Conservation (phyloP, 352 stramenopile genomes). For the Pythium scleroteichum region DNA sequence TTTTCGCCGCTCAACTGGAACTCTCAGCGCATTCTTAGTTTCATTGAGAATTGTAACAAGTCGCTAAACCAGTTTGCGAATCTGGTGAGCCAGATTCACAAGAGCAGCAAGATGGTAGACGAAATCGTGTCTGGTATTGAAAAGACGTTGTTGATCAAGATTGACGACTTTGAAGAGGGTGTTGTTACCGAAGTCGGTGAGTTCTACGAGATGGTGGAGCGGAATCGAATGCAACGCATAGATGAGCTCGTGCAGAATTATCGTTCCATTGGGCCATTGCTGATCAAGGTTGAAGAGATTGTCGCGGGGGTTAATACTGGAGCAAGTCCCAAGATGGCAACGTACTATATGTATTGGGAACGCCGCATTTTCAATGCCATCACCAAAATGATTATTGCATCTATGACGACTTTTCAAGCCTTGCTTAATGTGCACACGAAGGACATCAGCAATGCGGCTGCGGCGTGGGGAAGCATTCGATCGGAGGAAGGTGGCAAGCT, state of each 20-base stretch:
- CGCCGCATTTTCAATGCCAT: slow-evolving; percentile 96
- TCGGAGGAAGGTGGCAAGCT: slow-evolving; percentile 68
- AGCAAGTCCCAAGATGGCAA: slow-evolving; percentile 86
- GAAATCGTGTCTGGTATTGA: slow-evolving; percentile 93
- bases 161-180: slow-evolving; percentile 88
- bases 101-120: slow-evolving; percentile 94
- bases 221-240: slow-evolving; percentile 89
- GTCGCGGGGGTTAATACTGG: slow-evolving; percentile 93
- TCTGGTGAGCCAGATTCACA: slow-evolving; percentile 94
- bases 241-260: slow-evolving; percentile 94
- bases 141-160: slow-evolving; percentile 91
- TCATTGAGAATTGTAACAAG: slow-evolving; percentile 93
- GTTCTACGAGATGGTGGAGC: slow-evolving; percentile 94
- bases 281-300: slow-evolving; percentile 97
- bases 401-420: slow-evolving; percentile 94
- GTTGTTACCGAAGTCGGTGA: slow-evolving; percentile 91
- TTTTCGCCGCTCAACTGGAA: slow-evolving; percentile 97
- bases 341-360: slow-evolving; percentile 98
- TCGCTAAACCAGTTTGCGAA: slow-evolving; percentile 93
- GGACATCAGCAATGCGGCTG: slow-evolving; percentile 59
- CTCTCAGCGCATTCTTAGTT: slow-evolving; percentile 94
- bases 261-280: slow-evolving; percentile 88
- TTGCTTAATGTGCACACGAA: slow-evolving; percentile 90
- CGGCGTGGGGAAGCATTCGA: slow-evolving; percentile 44
- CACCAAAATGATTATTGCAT: slow-evolving; percentile 95